phyloP scores from a whole-genome alignment of 176 grass and related monocot genomes.

The Avena insularis region DNA sequence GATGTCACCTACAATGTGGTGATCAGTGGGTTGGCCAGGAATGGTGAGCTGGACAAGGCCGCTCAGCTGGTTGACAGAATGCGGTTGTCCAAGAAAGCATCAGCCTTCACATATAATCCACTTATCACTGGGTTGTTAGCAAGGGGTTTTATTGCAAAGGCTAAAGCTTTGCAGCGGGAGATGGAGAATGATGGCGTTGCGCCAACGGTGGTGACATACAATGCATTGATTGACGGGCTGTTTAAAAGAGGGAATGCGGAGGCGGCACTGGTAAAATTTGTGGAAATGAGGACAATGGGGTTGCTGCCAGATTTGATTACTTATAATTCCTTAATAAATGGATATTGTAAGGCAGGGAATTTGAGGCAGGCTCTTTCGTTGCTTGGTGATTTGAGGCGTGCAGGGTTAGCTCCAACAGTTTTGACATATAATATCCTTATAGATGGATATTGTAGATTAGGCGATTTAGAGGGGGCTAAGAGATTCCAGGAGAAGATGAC shows the following conservation, averaged over 20 bases:
- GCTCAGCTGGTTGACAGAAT: slow-evolving; percentile 62
- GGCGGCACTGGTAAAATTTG: slow-evolving; percentile 58
- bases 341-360: slow-evolving; percentile 61
- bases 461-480: slow-evolving; percentile 57
- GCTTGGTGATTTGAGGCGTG: slow-evolving; percentile 62
- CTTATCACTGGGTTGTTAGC: slow-evolving; percentile 62
- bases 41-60: slow-evolving; percentile 64
- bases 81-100: slow-evolving; percentile 47
- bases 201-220: slow-evolving; percentile 71
- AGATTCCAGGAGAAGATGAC: slow-evolving; percentile 78
- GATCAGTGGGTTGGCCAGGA: slow-evolving; percentile 64
- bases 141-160: slow-evolving; percentile 56
- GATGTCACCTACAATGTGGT: slow-evolving; percentile 81
- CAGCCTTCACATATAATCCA: slow-evolving; percentile 73
- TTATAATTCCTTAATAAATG: slow-evolving; percentile 73
- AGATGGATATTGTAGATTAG: slow-evolving; percentile 75
- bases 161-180: slow-evolving; percentile 55
- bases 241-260: slow-evolving; percentile 56
- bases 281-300: slow-evolving; percentile 69
- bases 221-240: slow-evolving; percentile 68
- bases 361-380: slow-evolving; percentile 60
- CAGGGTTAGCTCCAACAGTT: slow-evolving; percentile 51
- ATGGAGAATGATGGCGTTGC: slow-evolving; percentile 60
- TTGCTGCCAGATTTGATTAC: slow-evolving; percentile 62
- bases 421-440: slow-evolving; percentile 80